phyloP scores from a whole-genome alignment of 2,329 filamentous ascomycete species.

The Teratosphaeria viscida region DNA sequence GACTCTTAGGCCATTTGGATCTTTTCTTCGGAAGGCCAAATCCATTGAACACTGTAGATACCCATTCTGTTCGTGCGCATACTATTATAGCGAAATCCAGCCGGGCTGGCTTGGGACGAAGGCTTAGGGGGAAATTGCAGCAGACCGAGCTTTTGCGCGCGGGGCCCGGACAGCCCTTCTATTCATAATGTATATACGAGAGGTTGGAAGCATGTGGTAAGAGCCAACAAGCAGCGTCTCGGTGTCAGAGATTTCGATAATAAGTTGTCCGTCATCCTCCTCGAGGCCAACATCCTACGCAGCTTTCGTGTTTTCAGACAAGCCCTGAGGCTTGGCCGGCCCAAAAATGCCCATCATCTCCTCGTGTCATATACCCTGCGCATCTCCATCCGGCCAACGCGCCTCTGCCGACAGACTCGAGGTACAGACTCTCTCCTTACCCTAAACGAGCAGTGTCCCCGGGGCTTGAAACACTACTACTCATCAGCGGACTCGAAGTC shows the following conservation, averaged over 20 bases:
- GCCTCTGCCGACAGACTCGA: not conserved
- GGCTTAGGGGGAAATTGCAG: not conserved
- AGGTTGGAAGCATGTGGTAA: not conserved
- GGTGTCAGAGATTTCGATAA: not conserved
- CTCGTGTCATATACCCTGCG: not conserved
- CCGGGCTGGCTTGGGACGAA: not conserved
- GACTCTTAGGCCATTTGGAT: not conserved
- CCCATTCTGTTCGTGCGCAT: conserved; percentile 3
- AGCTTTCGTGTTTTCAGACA: no score
- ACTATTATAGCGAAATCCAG: not conserved
- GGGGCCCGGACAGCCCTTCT: not conserved
- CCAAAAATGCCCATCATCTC: no score
- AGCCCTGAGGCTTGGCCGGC: no score
- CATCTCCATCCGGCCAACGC: not conserved
- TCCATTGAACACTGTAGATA: conserved; percentile 6
- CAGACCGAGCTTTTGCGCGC: not conserved
- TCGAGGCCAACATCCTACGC: no score
- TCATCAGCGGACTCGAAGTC: not conserved
- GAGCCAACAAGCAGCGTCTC: not conserved
- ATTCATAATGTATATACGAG: conserved; percentile 13
- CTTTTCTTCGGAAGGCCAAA: not conserved
- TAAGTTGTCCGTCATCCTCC: not conserved
- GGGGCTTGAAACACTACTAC: not conserved
- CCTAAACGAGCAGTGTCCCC: not conserved
- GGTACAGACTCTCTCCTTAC: not conserved